Base-by-base conservation (phyloP, 495 filamentous ascomycete species). In the Glonium stellatum region DNA sequence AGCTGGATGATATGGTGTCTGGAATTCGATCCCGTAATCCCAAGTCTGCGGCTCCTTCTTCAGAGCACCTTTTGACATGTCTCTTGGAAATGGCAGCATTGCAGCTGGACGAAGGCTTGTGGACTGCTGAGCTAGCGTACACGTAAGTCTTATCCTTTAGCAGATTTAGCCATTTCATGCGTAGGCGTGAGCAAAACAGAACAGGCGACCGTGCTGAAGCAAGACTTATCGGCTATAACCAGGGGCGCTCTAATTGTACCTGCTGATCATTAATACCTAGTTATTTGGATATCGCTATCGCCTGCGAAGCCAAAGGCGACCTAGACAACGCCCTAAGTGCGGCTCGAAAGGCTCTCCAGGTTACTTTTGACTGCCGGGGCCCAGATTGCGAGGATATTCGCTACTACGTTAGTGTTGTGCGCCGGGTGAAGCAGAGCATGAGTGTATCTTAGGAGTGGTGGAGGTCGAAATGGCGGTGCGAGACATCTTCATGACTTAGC, bases 251-350 rank as follows among this genome's bases (percentile, higher is more conserved):
- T 31, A 31, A 31, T 31, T 31, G 27, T 6, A 31, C 27, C 6
- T 31, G 27, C 27, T 31, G 6, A 31, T 31, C 27, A 31, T 31
- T 31, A 31, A 31, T 31, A 31, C 6, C 27, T 52, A 65, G 52
- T 10, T 67, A 64, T 47, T 21, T 64, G 10, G 61, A 64, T 34
- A 56, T 67, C 35, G 65, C 57, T 8, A 27, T 67, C 10, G 15
- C 62, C 48, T 61, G 57, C 42, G 65, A 61, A 31, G 25, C 22
- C 5, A 8, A 49, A 1, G 57, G 53, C 15, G 57, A 67, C 22
- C 46, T 63, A 4, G 35, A 41, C 6, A 19, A 36, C 13, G 64
- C 56, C 18, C 19, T 21, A 6, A 8, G 5, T 10, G 54, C 54
- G 5, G 59, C 63, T 6, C 5, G 31, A 21, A 58, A 58, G 50